These are phyloP conservation scores for Stachybotrys chartarum DNA, from an alignment of 2,329 filamentous ascomycete genomes.

Conservation along the genomic window DNA sequence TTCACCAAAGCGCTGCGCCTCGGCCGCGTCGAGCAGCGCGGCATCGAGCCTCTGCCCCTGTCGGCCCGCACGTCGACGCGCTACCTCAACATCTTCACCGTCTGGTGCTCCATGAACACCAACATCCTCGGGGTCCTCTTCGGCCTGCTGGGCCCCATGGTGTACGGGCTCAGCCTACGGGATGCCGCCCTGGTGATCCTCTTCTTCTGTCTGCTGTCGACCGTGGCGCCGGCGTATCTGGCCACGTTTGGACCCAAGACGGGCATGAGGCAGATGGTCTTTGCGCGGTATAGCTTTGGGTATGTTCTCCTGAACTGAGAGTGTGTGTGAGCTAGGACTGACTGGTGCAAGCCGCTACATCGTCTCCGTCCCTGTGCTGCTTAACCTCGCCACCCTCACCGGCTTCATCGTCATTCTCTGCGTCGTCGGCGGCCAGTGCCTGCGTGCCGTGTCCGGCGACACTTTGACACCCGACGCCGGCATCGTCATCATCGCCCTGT, in stretches of 20 bases:
- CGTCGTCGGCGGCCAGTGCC: slow-evolving; percentile 53
- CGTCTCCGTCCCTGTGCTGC: slow-evolving; percentile 50
- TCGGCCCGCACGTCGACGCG: slow-evolving; percentile 31
- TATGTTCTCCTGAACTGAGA: slow-evolving; percentile 16
- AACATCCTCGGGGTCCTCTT: slow-evolving; percentile 51
- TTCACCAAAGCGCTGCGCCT: slow-evolving; percentile 23
- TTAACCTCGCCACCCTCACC: slow-evolving; percentile 56
- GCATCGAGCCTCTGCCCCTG: slow-evolving; percentile 34
- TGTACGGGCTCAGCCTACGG: slow-evolving; percentile 47
- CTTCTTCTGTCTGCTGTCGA: slow-evolving; percentile 54
- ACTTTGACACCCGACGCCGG: slow-evolving; percentile 45
- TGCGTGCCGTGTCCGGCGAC: slow-evolving; percentile 44
- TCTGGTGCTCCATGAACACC: slow-evolving; percentile 41
- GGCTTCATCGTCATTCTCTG: slow-evolving; percentile 58
- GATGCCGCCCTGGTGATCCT: slow-evolving; percentile 53
- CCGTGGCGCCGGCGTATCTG: slow-evolving; percentile 47
- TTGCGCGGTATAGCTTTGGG: slow-evolving; percentile 57
- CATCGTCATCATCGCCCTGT: slow-evolving; percentile 52
- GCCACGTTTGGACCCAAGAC: slow-evolving; percentile 53
- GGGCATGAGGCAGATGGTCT: slow-evolving; percentile 59
- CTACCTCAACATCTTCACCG: slow-evolving; percentile 37
- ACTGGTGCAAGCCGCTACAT: slow-evolving; percentile 38
- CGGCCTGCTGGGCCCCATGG: slow-evolving; percentile 52
- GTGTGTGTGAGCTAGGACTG: slow-evolving; percentile 2
- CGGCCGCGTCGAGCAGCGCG: slow-evolving; percentile 34